phyloP scores from a whole-genome alignment of 345 rosid species.

The Murraya paniculata region DNA sequence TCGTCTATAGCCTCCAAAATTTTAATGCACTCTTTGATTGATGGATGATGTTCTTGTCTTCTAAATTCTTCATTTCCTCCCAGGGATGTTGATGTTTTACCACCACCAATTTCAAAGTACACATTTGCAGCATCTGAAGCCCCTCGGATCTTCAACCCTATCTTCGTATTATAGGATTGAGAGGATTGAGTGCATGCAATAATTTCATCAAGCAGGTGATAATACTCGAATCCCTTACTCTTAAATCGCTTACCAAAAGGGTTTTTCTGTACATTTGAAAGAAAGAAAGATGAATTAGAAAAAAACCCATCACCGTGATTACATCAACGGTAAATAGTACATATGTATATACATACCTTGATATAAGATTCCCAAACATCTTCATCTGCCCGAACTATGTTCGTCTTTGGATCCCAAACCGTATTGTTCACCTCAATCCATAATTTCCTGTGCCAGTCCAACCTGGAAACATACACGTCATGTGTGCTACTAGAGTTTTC shows the following conservation, averaged over 20 bases:
- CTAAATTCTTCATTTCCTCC: too few relatives aligned
- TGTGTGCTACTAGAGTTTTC: too few relatives aligned
- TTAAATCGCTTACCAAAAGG: background rate
- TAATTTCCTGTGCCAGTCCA: background rate
- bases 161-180: background rate
- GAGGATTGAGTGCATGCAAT: background rate
- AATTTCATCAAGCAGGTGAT: background rate
- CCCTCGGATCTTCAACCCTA: background rate
- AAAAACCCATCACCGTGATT: too few relatives aligned
- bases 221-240: background rate
- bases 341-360: background rate
- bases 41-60: background rate
- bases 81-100: too few relatives aligned
- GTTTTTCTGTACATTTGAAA: background rate
- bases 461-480: background rate
- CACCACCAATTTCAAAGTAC: too few relatives aligned
- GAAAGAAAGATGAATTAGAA: too few relatives aligned
- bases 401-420: background rate
- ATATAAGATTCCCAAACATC: background rate
- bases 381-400: background rate
- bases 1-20: background rate
- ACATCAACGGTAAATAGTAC: too few relatives aligned
- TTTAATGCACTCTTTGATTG: background rate
- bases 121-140: too few relatives aligned
- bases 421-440: background rate